Conservation (phyloP, 169 alveolate species). For the Blepharisma undulans region DNA sequence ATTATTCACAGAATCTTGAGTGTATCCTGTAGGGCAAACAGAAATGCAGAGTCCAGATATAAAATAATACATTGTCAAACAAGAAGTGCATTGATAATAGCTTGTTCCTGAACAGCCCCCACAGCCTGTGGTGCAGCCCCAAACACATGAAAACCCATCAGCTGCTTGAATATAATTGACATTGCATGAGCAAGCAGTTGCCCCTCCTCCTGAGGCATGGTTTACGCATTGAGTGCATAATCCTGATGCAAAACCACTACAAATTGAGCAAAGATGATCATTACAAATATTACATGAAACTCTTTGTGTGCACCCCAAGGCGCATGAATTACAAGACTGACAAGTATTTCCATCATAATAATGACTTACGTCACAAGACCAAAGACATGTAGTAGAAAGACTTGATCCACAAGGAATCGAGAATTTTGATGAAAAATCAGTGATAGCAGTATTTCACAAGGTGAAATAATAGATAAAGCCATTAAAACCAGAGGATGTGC, state of each 20-base stretch:
- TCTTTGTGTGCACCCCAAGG: background rate
- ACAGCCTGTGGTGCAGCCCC: background rate
- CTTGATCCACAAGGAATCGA: background rate
- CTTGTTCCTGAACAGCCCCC: background rate
- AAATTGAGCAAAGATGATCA: background rate
- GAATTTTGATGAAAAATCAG: background rate
- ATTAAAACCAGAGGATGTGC: background rate
- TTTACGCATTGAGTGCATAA: background rate
- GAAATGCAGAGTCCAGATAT: background rate
- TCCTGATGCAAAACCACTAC: background rate
- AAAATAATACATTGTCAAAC: background rate
- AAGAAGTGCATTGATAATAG: background rate
- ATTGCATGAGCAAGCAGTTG: background rate
- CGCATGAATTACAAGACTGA: background rate
- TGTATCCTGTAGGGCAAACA: conserved; percentile 7
- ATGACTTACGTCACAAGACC: background rate
- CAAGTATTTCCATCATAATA: background rate
- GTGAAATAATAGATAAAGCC: background rate
- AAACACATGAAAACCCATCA: background rate
- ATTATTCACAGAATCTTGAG: background rate
- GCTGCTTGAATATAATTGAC: background rate
- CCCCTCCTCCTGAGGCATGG: background rate
- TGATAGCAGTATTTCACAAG: background rate
- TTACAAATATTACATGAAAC: background rate
- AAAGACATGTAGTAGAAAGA: background rate